Base-by-base conservation (phyloP, 345 rosid genomes). In the Gossypium bickii region DNA sequence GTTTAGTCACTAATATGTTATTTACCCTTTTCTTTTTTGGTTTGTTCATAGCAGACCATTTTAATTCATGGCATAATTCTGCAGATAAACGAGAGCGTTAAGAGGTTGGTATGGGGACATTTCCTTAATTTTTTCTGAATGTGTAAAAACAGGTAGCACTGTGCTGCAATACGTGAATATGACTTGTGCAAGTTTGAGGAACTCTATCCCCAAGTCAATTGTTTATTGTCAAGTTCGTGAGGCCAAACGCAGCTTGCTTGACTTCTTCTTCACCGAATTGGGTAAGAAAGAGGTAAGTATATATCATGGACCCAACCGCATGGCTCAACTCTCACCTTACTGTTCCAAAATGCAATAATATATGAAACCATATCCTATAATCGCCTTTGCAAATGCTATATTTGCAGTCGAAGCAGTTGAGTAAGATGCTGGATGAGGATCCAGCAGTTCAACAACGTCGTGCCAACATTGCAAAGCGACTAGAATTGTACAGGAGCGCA, bases 201-300 rank as follows among this genome's bases (percentile, higher is more conserved):
- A 91, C 81, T 84, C 97, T n/a, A 94, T 94, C 22, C 97, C 97
- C 0, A 94, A 94, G 74, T 92, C 98, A 27, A 87, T 92, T 25
- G 98, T 92, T 44, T 89, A 92, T 64, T 89, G 98, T 82, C 97
- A 94, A 91, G 98, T 94, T 25, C 93, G 94, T 2, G 97, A 91
- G 79, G 98, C 97, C 9, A 94, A 92, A 73, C 89, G 98, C 78
- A 82, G 98, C 84, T 86, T 94, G 60, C 93, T 92, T 12, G 98
- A 94, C 82, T 63, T 84, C 80, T 94, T 91, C 80, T 94, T 91
- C 79, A 85, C 96, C 1, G 98, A 94, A 64, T 77, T 94, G 83
- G 98, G 98, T 51, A 82, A 71, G 80, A 94, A 82, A 78, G 98
- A 92, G 92, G 98, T 89, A 68, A 78, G 77, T 13, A 24, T 12